These are phyloP conservation scores for Hypoxylon sp. DNA, from an alignment of 2,329 filamentous ascomycete species.

Conservation along the genomic window DNA sequence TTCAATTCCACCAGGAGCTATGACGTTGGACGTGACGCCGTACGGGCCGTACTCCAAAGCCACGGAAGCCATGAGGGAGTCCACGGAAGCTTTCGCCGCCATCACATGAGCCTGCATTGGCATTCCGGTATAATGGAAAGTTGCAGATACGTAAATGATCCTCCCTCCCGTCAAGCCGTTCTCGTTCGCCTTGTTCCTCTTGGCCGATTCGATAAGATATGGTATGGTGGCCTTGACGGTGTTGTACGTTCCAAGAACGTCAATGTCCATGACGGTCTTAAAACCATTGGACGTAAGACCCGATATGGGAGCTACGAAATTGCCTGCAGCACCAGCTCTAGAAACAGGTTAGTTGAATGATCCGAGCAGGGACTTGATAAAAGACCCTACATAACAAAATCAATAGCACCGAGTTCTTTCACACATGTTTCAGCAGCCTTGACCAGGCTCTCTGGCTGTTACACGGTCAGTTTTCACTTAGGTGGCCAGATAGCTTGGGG, in stretches of 20 bases:
- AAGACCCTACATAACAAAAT: conserved; percentile 85
- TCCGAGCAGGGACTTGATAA: background rate
- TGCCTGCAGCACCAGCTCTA: conserved; percentile 93
- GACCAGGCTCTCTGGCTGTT: conserved; percentile 71
- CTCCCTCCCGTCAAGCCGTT: conserved; percentile 80
- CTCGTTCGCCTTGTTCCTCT: conserved; percentile 67
- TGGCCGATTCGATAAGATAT: conserved; percentile 80
- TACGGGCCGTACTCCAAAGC: conserved; percentile 90
- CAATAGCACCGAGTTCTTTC: conserved; percentile 85
- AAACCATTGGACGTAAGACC: conserved; percentile 89
- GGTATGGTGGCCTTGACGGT: conserved; percentile 92
- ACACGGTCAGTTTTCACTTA: conserved; percentile 8
- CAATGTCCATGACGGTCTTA: conserved; percentile 96
- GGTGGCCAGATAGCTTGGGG: background rate
- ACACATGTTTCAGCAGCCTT: conserved; percentile 83
- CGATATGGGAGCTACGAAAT: conserved; percentile 89
- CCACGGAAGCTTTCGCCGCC: conserved; percentile 91
- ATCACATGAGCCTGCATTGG: conserved; percentile 90
- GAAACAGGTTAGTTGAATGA: conserved; percentile 13
- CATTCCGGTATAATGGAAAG: conserved; percentile 89
- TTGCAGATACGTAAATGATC: conserved; percentile 90
- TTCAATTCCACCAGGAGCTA: conserved; percentile 87
- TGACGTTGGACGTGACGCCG: conserved; percentile 88
- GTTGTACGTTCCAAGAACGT: conserved; percentile 93
- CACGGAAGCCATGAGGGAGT: conserved; percentile 82